Percentiles rank a stretch among this genome's conserved stretches.
Evolutionary conservation across 2,329 filamentous ascomycete species (phyloP).

Genomic region (Beauveria sp.): DNA sequence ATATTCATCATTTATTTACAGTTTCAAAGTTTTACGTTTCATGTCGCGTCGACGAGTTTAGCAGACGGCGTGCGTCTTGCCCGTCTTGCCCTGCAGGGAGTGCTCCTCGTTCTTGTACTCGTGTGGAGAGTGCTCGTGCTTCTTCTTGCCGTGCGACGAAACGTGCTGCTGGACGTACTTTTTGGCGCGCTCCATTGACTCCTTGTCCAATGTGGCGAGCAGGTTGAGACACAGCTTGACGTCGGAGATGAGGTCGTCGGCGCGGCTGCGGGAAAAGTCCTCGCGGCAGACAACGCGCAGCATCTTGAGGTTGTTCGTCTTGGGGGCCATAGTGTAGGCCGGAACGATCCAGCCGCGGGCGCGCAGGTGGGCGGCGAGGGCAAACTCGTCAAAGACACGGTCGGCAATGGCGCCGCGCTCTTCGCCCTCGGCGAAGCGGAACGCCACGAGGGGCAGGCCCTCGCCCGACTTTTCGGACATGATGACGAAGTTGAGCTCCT

Average conservation of each 20-base stretch:
- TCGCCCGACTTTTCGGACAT: constrained; percentile 73
- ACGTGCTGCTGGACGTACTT: constrained; percentile 55
- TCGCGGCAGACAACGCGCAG: constrained; percentile 88
- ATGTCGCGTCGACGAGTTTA: constrained; percentile 32
- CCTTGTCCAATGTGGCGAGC: constrained; percentile 66
- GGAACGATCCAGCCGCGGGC: constrained; percentile 89
- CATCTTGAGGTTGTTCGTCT: constrained; percentile 79
- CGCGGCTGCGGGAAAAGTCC: constrained; percentile 78
- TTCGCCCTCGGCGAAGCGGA: constrained; percentile 59
- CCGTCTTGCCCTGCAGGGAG: constrained; percentile 79
- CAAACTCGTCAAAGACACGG: constrained; percentile 64
- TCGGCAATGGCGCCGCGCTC: constrained; percentile 43
- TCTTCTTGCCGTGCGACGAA: constrained; percentile 40
- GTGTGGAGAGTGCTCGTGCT: constrained; percentile 36
- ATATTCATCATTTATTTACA: not conserved
- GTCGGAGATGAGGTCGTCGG: constrained; percentile 70
- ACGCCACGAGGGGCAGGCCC: constrained; percentile 84
- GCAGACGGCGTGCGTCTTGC: constrained; percentile 85
- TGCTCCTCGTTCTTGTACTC: constrained; percentile 64
- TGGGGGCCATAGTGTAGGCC: constrained; percentile 93
- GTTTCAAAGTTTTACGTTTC: not conserved
- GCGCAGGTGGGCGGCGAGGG: constrained; percentile 76
- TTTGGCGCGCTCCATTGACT: constrained; percentile 61
- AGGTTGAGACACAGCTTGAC: constrained; percentile 69
- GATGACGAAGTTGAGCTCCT: constrained; percentile 74